Base-by-base conservation (phyloP, 352 stramenopile species). In the Phytopythium litorale region DNA sequence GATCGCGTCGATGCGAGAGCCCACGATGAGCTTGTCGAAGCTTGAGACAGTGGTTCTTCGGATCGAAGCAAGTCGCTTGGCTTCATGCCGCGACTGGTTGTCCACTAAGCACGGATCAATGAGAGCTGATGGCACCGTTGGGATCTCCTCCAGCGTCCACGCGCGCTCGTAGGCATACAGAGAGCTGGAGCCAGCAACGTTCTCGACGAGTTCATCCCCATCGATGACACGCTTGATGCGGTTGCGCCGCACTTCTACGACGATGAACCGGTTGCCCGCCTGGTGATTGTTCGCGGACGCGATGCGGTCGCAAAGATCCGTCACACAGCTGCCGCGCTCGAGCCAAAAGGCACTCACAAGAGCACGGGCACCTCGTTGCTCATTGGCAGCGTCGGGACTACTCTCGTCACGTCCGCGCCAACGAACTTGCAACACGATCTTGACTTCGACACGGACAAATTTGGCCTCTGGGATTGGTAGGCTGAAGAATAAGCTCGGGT, bases 401-500 rank as follows among this genome's bases (percentile, higher is more conserved):
- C 28, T 33, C 46, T 52, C 5, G 5, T 33, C 23, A 11, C 7
- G 1, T 2, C 25, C 30, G 40, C 65, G 38, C 2, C 61, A 56
- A n/a, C 76, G 79, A 7, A 85, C 75, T 63, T 91, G 84, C 7
- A 89, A 42, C n/a, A 90, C 58, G 21, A 92, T 66, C 18, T 68
- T 82, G 45, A 92, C 66, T 49, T 91, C 81, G 15, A 91, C 64
- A n/a, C 81, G 79, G 12, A 91, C 57, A 52, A 83, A 90, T 30
- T 79, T 88, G 0, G 77, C 65, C 60, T 92, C 81, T n/a, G 92
- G 91, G 38, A 99, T 89, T 12, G 97, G 96, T 11, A 99, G 69
- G 55, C 90, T 98, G 52, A 99, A 94, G 51, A 94, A 97, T 28
- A 96, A 84, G 68, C 95, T 99, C 2, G 97, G 92, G 65, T 99